Evolutionary conservation across 495 filamentous ascomycete species (phyloP).

Genomic region (Aspergillus panamensis): DNA sequence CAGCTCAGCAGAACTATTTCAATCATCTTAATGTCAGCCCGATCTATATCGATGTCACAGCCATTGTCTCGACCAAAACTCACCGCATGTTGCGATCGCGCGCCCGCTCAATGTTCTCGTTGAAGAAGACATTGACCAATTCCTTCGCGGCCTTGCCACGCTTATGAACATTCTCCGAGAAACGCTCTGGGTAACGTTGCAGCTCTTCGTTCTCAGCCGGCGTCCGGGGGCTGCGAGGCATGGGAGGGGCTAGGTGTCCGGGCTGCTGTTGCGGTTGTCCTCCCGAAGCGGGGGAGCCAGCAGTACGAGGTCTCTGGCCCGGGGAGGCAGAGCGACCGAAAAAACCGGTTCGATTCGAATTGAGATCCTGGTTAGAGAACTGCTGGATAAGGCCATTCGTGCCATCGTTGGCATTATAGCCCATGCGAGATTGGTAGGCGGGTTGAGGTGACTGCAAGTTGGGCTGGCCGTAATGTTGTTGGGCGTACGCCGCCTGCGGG

Average conservation of each 20-base stretch:
- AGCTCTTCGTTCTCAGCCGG: conserved; percentile 46
- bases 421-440: conserved; percentile 47
- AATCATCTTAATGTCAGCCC: background rate
- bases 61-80: conserved; percentile 20
- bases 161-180: conserved; percentile 74
- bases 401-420: conserved; percentile 53
- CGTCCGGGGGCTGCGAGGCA: conserved; percentile 50
- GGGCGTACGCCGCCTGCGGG: conserved; percentile 58
- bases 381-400: conserved; percentile 87
- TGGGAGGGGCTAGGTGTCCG: conserved; percentile 60
- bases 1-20: conserved; percentile 76
- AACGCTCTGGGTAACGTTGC: conserved; percentile 74
- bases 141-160: conserved; percentile 60
- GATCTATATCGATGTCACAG: conserved; percentile 5
- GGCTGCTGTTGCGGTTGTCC: conserved; percentile 52
- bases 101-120: conserved; percentile 89
- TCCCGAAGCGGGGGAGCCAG: conserved; percentile 56
- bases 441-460: conserved; percentile 50
- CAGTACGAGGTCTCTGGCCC: conserved; percentile 71
- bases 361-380: conserved; percentile 95
- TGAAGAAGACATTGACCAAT: conserved; percentile 84
- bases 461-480: conserved; percentile 67
- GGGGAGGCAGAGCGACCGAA: conserved; percentile 70
- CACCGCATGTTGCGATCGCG: conserved; percentile 88
- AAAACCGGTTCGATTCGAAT: conserved; percentile 61